phyloP scores from a whole-genome alignment of 1,139 yeast genomes.

The Candida gigantensis region DNA sequence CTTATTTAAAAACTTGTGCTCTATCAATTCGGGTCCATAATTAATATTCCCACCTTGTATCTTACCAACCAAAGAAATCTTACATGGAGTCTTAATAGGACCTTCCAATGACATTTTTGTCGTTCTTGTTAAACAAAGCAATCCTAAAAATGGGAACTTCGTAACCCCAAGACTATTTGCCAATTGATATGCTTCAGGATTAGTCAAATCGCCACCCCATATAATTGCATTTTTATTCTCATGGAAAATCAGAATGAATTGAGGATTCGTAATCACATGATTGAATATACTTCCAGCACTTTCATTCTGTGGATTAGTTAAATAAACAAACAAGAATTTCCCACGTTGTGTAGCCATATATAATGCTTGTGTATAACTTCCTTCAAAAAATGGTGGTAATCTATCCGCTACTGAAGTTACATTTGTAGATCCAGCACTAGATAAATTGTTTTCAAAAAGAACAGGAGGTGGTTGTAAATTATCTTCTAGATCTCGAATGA shows the following conservation, averaged over 20 bases:
- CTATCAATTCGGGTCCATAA: slow-evolving; percentile 31
- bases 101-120: slow-evolving; percentile 64
- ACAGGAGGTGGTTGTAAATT: slow-evolving; percentile 23
- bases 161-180: slow-evolving; percentile 76
- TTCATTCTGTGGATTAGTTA: slow-evolving; percentile 76
- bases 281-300: slow-evolving; percentile 55
- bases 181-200: slow-evolving; percentile 82
- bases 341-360: slow-evolving; percentile 66
- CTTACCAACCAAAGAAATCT: slow-evolving; percentile 62
- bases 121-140: slow-evolving; percentile 57
- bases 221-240: slow-evolving; percentile 55
- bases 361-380: slow-evolving; percentile 77
- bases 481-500: slow-evolving; percentile 39
- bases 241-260: slow-evolving; percentile 50
- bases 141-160: slow-evolving; percentile 77
- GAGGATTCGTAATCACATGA: slow-evolving; percentile 55
- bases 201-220: slow-evolving; percentile 88
- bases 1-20: slow-evolving; percentile 42
- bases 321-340: slow-evolving; percentile 69
- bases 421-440: background rate
- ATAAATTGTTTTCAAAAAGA: background rate
- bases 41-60: too few species aligned
- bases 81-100: slow-evolving; percentile 50
- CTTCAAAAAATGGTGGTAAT: slow-evolving; percentile 59
- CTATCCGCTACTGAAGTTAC: too few species aligned